A percentile compares a stretch with the other conserved stretches of the same genome.
phyloP scores from a whole-genome alignment of 345 rosid genomes.

The Rhizophora apiculata region DNA sequence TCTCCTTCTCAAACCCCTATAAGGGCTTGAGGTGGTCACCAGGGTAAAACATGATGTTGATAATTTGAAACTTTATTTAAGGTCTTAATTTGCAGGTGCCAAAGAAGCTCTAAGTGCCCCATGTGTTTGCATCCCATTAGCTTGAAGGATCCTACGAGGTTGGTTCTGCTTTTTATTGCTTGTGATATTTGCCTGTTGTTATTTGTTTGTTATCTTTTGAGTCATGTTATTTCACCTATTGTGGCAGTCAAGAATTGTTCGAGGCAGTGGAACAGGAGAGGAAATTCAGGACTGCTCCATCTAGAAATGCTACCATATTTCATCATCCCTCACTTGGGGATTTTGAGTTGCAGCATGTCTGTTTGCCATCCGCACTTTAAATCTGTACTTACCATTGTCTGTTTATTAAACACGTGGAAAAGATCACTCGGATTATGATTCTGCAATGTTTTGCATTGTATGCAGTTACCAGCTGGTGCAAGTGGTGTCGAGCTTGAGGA shows the following conservation, averaged over 20 bases:
- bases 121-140: conserved; percentile 15
- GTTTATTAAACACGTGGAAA: neutral
- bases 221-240: neutral
- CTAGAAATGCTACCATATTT: conserved; percentile 6
- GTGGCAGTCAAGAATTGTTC: conserved; percentile 14
- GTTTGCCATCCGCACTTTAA: conserved; percentile 3
- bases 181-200: neutral
- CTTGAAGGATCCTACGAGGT: conserved; percentile 19
- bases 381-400: neutral
- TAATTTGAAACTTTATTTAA: neutral
- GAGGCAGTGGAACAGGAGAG: conserved; percentile 19
- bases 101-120: conserved; percentile 17
- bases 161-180: neutral
- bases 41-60: too few species aligned
- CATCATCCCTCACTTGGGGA: conserved; percentile 22
- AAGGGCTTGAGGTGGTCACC: too few species aligned
- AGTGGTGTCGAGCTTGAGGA: conserved; percentile 30
- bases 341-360: conserved; percentile 27
- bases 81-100: conserved; percentile 6
- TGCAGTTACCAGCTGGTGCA: conserved; percentile 29
- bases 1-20: too few species aligned
- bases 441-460: neutral
- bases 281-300: neutral
- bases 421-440: neutral
- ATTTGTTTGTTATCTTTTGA: neutral